Conservation (phyloP, 2,329 filamentous ascomycete genomes). For the Aspergillus fumigatus region DNA sequence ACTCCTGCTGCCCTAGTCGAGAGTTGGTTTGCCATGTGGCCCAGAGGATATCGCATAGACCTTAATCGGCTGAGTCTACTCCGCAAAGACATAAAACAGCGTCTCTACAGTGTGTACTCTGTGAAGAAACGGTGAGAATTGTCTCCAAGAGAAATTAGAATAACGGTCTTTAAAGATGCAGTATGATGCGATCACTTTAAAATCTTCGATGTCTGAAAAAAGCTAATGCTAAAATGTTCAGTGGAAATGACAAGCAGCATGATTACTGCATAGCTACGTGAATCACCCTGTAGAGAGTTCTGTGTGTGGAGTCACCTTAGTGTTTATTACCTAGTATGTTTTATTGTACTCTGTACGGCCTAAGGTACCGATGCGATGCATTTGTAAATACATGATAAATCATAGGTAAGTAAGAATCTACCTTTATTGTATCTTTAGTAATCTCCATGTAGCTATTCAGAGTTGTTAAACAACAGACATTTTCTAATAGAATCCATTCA, state of each 20-base stretch:
- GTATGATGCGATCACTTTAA: neutral
- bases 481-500: neutral
- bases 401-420: neutral
- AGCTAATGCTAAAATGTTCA: neutral
- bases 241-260: neutral
- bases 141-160: neutral
- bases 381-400: neutral
- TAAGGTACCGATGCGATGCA: neutral
- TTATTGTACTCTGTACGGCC: neutral
- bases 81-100: conserved; percentile 22
- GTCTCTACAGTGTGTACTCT: neutral
- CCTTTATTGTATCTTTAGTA: neutral
- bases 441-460: neutral
- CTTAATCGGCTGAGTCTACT: conserved; percentile 12
- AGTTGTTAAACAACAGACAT: neutral
- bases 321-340: too few relatives aligned
- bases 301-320: neutral
- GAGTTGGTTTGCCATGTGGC: conserved; percentile 45
- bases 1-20: conserved; percentile 25
- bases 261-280: neutral
- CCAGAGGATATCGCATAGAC: conserved; percentile 29
- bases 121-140: neutral
- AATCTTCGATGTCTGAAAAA: neutral
- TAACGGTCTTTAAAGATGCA: neutral
- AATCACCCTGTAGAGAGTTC: too few relatives aligned